Conservation (phyloP, 2,329 filamentous ascomycete genomes). For the Fonsecaea pedrosoi region DNA sequence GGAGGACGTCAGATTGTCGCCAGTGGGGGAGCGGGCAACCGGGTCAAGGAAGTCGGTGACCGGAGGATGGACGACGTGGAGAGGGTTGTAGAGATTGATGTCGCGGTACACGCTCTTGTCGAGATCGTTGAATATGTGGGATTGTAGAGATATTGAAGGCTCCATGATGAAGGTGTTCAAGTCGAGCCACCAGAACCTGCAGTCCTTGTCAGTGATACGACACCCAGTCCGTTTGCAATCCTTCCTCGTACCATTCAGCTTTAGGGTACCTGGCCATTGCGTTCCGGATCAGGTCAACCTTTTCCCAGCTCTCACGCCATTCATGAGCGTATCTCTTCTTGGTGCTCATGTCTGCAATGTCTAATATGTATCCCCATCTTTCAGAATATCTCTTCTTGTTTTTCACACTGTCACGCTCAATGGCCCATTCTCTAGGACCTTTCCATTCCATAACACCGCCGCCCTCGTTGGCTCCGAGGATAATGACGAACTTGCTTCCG, state of each 20-base stretch:
- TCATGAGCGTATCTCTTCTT: conserved; percentile 99
- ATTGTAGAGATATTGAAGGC: conserved; percentile 84
- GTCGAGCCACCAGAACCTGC: conserved; percentile 98
- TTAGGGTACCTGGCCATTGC: conserved; percentile 91
- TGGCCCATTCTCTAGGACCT: conserved; percentile 94
- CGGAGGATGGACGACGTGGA: conserved; percentile 88
- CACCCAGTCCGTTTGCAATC: background rate
- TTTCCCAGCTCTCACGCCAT: conserved; percentile 99
- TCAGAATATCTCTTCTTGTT: conserved; percentile 91
- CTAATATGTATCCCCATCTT: conserved; percentile 91
- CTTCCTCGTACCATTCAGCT: conserved; percentile 80
- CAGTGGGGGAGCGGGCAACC: conserved; percentile 72
- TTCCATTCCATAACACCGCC: conserved; percentile 99
- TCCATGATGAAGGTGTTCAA: conserved; percentile 99
- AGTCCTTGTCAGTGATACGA: conserved; percentile 22
- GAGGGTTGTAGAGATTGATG: conserved; percentile 93
- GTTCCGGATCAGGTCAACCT: conserved; percentile 90
- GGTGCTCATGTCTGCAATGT: conserved; percentile 97
- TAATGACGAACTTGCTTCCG: conserved; percentile 90
- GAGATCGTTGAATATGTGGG: conserved; percentile 86
- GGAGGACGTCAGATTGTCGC: conserved; percentile 77
- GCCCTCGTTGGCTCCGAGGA: conserved; percentile 90
- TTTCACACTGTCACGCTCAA: conserved; percentile 91
- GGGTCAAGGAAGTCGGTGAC: conserved; percentile 77
- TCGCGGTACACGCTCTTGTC: conserved; percentile 82